phyloP scores from a whole-genome alignment of 768 basidiomycete species.

The Lactarius deliciosus region DNA sequence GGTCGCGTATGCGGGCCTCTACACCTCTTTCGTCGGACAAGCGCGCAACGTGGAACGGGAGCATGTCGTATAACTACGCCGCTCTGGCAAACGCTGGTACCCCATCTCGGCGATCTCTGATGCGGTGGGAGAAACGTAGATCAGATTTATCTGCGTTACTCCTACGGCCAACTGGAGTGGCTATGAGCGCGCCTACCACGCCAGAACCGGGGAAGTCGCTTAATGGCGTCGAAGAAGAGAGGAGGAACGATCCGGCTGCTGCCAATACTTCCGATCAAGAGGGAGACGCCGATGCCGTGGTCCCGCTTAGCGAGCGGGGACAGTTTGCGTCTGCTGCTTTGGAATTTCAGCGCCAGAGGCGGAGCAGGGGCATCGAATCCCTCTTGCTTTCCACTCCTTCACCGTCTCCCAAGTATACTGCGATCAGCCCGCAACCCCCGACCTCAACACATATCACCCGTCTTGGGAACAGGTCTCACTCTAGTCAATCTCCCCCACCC shows the following conservation, averaged over 20 bases:
- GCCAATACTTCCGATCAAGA: conserved; percentile 9
- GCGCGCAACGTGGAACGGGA: conserved; percentile 73
- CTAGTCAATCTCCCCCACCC: conserved; percentile 27
- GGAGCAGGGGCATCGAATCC: conserved; percentile 48
- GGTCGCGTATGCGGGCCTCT: conserved; percentile 31
- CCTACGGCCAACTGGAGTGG: conserved; percentile 34
- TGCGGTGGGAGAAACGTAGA: conserved; percentile 51
- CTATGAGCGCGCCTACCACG: conserved; percentile 44
- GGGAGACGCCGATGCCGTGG: conserved; percentile 7
- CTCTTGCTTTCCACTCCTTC: conserved; percentile 42
- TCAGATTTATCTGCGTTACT: conserved; percentile 55
- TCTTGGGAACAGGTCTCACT: conserved; percentile 24
- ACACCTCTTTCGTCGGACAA: conserved; percentile 44
- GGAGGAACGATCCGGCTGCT: conserved; percentile 26
- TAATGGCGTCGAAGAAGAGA: conserved; percentile 45
- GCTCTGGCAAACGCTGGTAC: conserved; percentile 50
- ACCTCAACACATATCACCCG: conserved; percentile 24
- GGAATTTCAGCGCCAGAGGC: conserved; percentile 55
- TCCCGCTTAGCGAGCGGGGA: conserved; percentile 33
- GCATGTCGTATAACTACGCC: conserved; percentile 42
- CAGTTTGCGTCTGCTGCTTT: conserved; percentile 65
- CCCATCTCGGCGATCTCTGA: conserved; percentile 45
- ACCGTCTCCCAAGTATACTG: conserved; percentile 28
- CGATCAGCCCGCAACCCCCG: conserved; percentile 23
- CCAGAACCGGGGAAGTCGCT: conserved; percentile 34